These are phyloP conservation scores for Tuber brumale DNA, from an alignment of 495 filamentous ascomycete species.

Conservation along the genomic window DNA sequence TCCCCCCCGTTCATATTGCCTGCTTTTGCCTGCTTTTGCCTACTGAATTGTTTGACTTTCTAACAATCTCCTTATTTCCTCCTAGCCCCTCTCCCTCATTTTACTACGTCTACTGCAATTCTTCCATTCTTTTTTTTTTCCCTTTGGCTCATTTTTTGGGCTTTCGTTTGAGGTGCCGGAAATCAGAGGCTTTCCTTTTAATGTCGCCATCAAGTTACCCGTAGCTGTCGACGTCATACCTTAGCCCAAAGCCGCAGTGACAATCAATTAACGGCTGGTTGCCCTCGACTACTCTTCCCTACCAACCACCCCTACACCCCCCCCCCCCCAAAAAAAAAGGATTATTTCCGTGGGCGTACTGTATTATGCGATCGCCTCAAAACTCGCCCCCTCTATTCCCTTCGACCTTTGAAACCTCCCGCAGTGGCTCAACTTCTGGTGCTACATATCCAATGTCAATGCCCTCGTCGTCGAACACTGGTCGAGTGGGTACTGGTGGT, in stretches of 20 bases:
- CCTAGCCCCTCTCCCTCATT: neutral
- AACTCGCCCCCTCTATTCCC: constrained; percentile 29
- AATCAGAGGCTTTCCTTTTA: constrained; percentile 10
- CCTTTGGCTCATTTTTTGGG: neutral
- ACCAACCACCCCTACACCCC: neutral
- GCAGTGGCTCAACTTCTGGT: constrained; percentile 26
- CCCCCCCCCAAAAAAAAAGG: neutral
- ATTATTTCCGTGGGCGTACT: constrained; percentile 11
- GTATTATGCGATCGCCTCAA: constrained; percentile 36
- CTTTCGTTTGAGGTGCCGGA: neutral
- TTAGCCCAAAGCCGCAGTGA: constrained; percentile 21
- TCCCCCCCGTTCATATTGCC: neutral
- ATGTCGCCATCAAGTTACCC: constrained; percentile 36
- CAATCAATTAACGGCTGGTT: constrained; percentile 28
- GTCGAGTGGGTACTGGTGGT: constrained; percentile 16
- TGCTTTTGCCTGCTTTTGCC: neutral
- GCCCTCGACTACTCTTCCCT: constrained; percentile 19
- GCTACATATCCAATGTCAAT: constrained; percentile 31
- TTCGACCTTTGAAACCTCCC: constrained; percentile 25
- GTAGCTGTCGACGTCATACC: constrained; percentile 42
- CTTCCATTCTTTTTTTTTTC: neutral
- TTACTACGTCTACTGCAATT: constrained; percentile 5
- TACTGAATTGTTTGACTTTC: neutral
- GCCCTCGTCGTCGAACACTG: constrained; percentile 26
- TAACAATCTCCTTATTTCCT: neutral